Evolutionary conservation across 106 monocot genomes (phyloP), one percentile per base, ranked within the genome.

Genomic region (Phalaenopsis aphrodite): DNA sequence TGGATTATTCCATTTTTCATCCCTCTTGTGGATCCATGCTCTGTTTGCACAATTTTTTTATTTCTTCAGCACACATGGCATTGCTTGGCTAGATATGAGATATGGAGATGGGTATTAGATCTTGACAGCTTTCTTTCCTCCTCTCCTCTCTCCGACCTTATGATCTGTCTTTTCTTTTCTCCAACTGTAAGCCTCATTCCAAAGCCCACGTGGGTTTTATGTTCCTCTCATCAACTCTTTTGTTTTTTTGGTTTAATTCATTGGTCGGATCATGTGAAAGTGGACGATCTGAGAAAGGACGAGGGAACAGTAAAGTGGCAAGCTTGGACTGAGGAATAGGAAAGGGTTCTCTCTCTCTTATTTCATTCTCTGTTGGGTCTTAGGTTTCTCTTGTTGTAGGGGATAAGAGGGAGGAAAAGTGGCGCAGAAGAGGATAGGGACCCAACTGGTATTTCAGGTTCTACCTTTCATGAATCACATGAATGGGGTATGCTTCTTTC

Each of bases 111-210:
- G 37, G 55, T 21, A n/a, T 75, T 45, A 76, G 76, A 76, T 75
- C 74, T 75, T 75, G 74, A 75, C 74, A 43, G 74, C 43, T 75
- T 75, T 17, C 74, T 75, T 45, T 5, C 43, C 19, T 6, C 42
- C 4, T 18, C 18, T 19, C 41, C 11, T 11, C 3, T 12, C 52
- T 21, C 76, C 49, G n/a, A 1, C 9, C 49, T 52, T 5, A 12
- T 76, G 49, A 76, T 76, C 76, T 76, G 76, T 76, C 76, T 45
- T 19, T 2, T 48, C 76, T 76, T 48, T 49, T 49, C 76, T 23
- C 76, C 49, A 76, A 24, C 76, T 76, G 46, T 8, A n/a, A 42
- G 74, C 76, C 11, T 49, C 76, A 30, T 42, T 76, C 48, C 76
- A 76, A 76, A 49, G 42, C 21, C 76, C 76, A 76, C 52, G 76